Conservation (phyloP, 768 basidiomycete species). For the Tulasnella sp. region DNA sequence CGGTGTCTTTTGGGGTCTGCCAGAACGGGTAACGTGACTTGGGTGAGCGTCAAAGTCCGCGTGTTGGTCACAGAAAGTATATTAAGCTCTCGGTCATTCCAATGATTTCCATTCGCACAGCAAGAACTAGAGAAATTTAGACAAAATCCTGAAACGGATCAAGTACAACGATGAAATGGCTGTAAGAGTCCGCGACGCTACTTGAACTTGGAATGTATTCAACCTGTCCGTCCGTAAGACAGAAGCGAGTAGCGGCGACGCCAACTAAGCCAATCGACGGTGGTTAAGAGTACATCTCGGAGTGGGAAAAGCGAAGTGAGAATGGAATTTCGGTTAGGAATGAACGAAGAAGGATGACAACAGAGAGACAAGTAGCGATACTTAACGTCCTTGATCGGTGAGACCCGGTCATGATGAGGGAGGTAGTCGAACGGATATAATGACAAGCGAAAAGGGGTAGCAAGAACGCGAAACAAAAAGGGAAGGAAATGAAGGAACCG, state of each 20-base stretch:
- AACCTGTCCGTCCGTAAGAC: not conserved
- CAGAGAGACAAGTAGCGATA: not conserved
- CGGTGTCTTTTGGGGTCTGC: not conserved
- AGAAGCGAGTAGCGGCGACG: not conserved
- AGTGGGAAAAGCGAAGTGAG: not conserved
- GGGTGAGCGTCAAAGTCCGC: not conserved
- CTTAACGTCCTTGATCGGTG: slow-evolving; percentile 4
- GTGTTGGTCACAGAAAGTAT: not conserved
- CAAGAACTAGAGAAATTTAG: not conserved
- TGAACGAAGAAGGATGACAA: not conserved
- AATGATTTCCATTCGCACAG: not conserved
- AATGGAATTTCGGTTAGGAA: not conserved
- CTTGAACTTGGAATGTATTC: not conserved
- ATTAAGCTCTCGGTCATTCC: not conserved
- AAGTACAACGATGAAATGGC: not conserved
- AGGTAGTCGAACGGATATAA: slow-evolving; percentile 7
- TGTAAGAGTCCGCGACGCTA: not conserved
- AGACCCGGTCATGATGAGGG: not conserved
- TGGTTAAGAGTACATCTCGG: not conserved
- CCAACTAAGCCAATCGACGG: not conserved
- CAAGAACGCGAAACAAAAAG: not conserved
- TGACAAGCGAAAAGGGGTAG: not conserved
- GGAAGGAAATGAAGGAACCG: not conserved
- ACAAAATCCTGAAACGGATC: not conserved
- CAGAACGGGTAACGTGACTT: not conserved